Base-by-base conservation (phyloP, 805 yeast species). In the Sungouiozyma ichnusensis region DNA sequence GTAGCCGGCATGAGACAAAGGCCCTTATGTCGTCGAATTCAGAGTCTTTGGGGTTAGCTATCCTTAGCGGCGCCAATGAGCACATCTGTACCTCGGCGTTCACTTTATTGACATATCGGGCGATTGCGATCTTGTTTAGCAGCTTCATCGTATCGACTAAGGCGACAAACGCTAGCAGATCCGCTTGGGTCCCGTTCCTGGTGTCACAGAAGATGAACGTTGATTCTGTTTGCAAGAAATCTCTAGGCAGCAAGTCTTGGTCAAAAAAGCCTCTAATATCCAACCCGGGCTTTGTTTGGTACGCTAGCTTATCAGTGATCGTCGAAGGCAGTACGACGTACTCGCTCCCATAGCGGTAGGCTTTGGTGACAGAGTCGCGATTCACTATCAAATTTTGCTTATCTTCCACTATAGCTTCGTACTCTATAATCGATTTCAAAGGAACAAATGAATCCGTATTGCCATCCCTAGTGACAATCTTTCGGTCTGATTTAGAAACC, bases 311-410 rank as follows among this genome's bases (percentile, higher is more conserved):
- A 9, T 65, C 63, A 29, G 67, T 66, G 35, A 81, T 55, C 2
- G 69, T 67, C 0, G 67, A 59, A 13, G 79, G 76, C 4, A 83
- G 53, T 0, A 77, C 74, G 2, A 78, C 70, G 13, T 73, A 64
- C 7, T 76, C 71, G 1, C 68, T 64, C 2, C 94, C 90, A 52
- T 79, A 86, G 47, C 74, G 72, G 56, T 74, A 85, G 0, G 83
- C 94, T 32, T 74, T 73, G 3, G 71, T 69, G 19, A 74, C 65
- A 5, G 69, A 69, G 1, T 64, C 63, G 33, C 58, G 58, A 13
- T 53, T 44, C 1, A 57, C 56, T 18, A 3, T 65, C 61, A 20
- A 77, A 63, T 50, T 48, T 2, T 39, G 44, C 14, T n/a, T n/a
- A n/a, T 44, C 48, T 13, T 55, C 54, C 1, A 51, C 47, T 4